Conservation (phyloP, 177 flowering plant species). For the Vitis hybrid region DNA sequence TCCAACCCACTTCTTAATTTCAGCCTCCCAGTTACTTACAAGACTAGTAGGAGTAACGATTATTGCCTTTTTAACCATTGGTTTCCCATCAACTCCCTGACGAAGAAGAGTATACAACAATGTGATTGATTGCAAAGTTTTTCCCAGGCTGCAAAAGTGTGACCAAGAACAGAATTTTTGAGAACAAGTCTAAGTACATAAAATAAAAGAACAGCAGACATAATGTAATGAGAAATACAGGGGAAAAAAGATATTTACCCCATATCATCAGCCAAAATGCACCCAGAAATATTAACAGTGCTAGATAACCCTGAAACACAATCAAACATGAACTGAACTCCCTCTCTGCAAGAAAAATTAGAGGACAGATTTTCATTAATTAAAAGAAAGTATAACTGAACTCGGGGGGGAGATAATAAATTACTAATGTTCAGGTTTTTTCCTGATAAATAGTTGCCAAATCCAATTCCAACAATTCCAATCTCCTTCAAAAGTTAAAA, state of each 20-base stretch:
- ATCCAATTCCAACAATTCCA: too few relatives aligned
- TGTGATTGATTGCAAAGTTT: conserved; percentile 95
- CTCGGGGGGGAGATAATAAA: neutral
- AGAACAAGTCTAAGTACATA: neutral
- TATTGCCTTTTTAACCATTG: conserved; percentile 89
- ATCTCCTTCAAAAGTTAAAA: too few relatives aligned
- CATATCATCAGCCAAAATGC: conserved; percentile 99
- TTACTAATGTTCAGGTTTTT: too few relatives aligned
- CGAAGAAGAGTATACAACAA: conserved; percentile 86
- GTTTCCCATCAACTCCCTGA: conserved; percentile 96
- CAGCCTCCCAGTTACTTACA: conserved; percentile 98
- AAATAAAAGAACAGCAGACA: neutral
- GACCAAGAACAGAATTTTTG: conserved; percentile 3
- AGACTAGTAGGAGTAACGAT: conserved; percentile 98
- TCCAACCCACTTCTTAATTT: conserved; percentile 94
- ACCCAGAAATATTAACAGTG: conserved; percentile 61
- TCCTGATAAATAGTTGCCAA: too few relatives aligned
- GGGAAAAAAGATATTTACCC: conserved; percentile 53
- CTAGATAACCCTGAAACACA: conserved; percentile 76
- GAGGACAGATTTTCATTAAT: neutral
- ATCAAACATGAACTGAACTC: conserved; percentile 97
- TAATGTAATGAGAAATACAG: neutral
- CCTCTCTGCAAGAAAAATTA: conserved; percentile 70
- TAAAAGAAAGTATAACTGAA: neutral
- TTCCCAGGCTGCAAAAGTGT: conserved; percentile 77